A percentile compares a stretch with the other conserved stretches of the same genome.
Evolutionary conservation across 495 filamentous ascomycete genomes (phyloP).

Genomic region (Aspergillus sclerotiicarbonarius): DNA sequence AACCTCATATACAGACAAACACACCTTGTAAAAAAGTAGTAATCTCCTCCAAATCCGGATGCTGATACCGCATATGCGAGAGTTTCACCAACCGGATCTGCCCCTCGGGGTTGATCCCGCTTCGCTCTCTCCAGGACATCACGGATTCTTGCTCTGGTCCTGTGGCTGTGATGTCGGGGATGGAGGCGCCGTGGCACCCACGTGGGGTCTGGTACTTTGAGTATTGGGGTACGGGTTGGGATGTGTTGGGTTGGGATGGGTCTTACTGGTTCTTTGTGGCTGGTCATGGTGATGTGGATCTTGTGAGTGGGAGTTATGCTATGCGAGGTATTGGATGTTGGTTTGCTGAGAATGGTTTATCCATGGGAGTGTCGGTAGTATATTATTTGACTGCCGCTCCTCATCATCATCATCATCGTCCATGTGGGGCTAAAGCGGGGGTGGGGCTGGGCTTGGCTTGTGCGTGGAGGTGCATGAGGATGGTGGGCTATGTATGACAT

Average conservation of each 20-base stretch:
- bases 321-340: no score
- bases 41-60: constrained; percentile 39
- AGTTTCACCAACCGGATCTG: constrained; percentile 37
- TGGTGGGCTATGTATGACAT: background rate
- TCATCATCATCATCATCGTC: background rate
- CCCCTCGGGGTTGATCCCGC: constrained; percentile 27
- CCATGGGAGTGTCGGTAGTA: no score
- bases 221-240: no score
- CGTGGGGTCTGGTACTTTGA: no score
- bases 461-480: background rate
- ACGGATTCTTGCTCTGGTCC: constrained; percentile 22
- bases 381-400: no score
- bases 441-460: background rate
- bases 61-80: constrained; percentile 47
- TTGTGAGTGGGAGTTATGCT: no score
- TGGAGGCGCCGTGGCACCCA: background rate
- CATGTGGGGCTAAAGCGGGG: background rate
- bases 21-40: constrained; percentile 34
- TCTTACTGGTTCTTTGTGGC: no score
- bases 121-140: constrained; percentile 29
- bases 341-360: no score
- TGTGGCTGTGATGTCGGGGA: constrained; percentile 29
- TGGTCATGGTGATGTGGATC: no score
- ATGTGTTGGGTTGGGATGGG: no score
- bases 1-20: background rate